Conservation (phyloP, 345 rosid species). For the Lepidium africanum region DNA sequence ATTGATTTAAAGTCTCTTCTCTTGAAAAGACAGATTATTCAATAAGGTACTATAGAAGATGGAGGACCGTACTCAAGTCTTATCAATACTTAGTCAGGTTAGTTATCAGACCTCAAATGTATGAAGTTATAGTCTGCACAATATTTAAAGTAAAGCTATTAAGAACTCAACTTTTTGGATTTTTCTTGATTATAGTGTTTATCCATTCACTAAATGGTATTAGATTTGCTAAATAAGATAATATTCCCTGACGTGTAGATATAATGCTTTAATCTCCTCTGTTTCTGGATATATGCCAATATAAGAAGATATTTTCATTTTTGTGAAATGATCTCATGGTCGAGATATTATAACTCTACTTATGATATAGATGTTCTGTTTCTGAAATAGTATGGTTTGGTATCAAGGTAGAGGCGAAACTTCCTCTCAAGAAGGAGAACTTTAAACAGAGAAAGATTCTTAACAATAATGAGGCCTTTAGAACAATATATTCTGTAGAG, state of each 20-base stretch:
- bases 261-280: neutral
- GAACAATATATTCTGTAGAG: constrained; percentile 32
- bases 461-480: constrained; percentile 34
- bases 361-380: constrained; percentile 1
- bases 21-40: constrained; percentile 13
- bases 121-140: constrained; percentile 19
- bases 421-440: constrained; percentile 31
- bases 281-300: neutral
- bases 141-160: constrained; percentile 7
- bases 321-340: neutral
- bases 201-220: neutral
- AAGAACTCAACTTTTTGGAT: constrained; percentile 3
- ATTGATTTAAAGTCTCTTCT: constrained; percentile 12
- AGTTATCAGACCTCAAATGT: constrained; percentile 21
- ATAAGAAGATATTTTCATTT: neutral
- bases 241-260: constrained; percentile 7
- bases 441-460: constrained; percentile 31
- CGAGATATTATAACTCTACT: neutral
- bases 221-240: neutral
- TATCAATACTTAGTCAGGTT: constrained; percentile 1
- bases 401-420: constrained; percentile 11
- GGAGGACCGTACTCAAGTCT: constrained; percentile 20
- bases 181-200: constrained; percentile 10
- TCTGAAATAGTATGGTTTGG: constrained; percentile 20
- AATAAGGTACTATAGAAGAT: constrained; percentile 14